These are phyloP conservation scores for Scleroderma citrinum DNA, from an alignment of 768 basidiomycete species.

Conservation along the genomic window DNA sequence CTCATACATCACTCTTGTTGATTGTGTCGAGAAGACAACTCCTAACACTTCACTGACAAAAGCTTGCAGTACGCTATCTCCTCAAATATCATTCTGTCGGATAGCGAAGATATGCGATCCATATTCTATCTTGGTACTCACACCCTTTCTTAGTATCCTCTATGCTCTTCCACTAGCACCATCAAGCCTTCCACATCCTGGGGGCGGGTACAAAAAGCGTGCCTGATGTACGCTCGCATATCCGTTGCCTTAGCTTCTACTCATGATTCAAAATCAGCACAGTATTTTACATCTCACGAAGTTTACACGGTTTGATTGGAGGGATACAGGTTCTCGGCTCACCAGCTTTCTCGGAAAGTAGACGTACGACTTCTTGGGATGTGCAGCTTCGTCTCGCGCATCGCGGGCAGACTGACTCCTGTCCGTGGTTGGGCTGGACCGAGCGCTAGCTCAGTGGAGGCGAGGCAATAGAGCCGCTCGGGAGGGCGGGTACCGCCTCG, in stretches of 20 bases:
- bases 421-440: too few relatives aligned
- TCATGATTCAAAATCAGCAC: constrained; percentile 24
- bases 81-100: constrained; percentile 10
- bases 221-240: constrained; percentile 27
- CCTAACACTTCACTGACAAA: constrained; percentile 47
- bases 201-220: constrained; percentile 58
- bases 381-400: too few relatives aligned
- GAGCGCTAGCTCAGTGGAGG: too few relatives aligned
- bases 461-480: too few relatives aligned
- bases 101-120: constrained; percentile 9
- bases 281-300: constrained; percentile 33
- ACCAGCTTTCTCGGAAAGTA: constrained; percentile 41
- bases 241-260: constrained; percentile 10
- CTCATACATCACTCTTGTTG: too few relatives aligned
- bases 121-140: constrained; percentile 37
- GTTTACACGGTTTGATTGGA: constrained; percentile 40
- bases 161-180: constrained; percentile 44
- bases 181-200: constrained; percentile 54
- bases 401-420: too few relatives aligned
- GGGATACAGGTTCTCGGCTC: constrained; percentile 33
- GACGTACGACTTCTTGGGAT: constrained; percentile 48
- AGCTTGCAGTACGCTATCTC: constrained; percentile 26
- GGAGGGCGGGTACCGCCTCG: too few relatives aligned
- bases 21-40: too few relatives aligned
- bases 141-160: constrained; percentile 40